phyloP scores from a whole-genome alignment of 371 early-diverging fungal species.

The Saksenaea vasiformis region DNA sequence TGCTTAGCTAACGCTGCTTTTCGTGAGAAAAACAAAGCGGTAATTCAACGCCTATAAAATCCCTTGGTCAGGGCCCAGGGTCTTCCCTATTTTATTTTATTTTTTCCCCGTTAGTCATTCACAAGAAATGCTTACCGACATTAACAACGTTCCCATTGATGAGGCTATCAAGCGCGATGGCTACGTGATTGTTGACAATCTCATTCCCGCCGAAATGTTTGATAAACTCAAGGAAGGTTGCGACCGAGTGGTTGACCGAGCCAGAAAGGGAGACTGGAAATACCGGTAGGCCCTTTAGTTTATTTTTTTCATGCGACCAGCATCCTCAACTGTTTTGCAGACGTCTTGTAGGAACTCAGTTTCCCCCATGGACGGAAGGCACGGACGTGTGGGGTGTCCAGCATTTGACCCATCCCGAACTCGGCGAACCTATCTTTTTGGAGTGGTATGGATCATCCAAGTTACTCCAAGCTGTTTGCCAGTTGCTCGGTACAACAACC shows the following conservation, averaged over 20 bases:
- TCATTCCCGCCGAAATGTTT: slow-evolving; percentile 44
- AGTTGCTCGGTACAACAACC: slow-evolving; percentile 35
- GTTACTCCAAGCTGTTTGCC: slow-evolving; percentile 43
- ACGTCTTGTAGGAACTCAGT: slow-evolving; percentile 56
- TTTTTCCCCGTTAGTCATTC: neutral
- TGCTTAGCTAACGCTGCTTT: neutral
- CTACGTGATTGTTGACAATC: slow-evolving; percentile 54
- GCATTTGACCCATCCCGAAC: slow-evolving; percentile 50
- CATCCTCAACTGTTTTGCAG: slow-evolving; percentile 6
- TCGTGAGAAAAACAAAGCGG: neutral
- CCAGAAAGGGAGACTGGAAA: slow-evolving; percentile 51
- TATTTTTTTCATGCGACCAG: slow-evolving; percentile 2
- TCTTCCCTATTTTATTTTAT: neutral
- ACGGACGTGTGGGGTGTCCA: slow-evolving; percentile 61
- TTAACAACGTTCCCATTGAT: slow-evolving; percentile 41
- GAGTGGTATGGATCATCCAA: slow-evolving; percentile 51
- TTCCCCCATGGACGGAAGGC: slow-evolving; percentile 59
- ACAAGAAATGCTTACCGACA: slow-evolving; percentile 36
- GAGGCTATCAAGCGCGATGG: slow-evolving; percentile 44
- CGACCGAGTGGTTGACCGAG: slow-evolving; percentile 48
- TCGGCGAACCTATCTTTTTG: slow-evolving; percentile 50
- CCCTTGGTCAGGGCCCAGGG: slow-evolving; percentile 1
- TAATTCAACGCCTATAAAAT: neutral
- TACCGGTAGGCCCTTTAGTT: slow-evolving; percentile 27
- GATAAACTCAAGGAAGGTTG: slow-evolving; percentile 44